Evolutionary conservation across 2,329 filamentous ascomycete genomes (phyloP).

Genomic region (Nigrospora osmanthi): DNA sequence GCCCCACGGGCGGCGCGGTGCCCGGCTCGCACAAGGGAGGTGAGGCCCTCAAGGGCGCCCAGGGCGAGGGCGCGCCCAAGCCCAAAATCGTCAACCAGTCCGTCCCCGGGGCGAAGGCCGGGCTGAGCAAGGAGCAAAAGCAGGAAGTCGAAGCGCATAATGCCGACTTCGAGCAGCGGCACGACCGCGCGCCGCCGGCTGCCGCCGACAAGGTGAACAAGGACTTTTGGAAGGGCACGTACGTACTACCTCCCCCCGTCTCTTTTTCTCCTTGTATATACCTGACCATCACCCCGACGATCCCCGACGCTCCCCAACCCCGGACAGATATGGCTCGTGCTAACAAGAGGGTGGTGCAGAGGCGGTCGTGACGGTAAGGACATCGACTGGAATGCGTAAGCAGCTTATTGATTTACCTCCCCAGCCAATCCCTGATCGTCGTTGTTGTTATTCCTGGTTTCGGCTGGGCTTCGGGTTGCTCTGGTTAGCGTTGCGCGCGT

Average conservation of each 20-base stretch:
- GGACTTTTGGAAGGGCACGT: slow-evolving; percentile 22
- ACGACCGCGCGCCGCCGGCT: slow-evolving; percentile 35
- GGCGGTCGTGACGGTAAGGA: background rate
- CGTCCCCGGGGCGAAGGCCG: slow-evolving; percentile 25
- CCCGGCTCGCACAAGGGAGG: slow-evolving; percentile 19
- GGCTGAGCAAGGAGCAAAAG: slow-evolving; percentile 42
- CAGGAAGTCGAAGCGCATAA: slow-evolving; percentile 53
- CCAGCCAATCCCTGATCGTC: too few species aligned
- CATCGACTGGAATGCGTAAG: slow-evolving; percentile 1
- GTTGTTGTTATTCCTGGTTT: too few species aligned
- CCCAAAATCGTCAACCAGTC: slow-evolving; percentile 46
- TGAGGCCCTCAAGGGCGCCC: slow-evolving; percentile 22
- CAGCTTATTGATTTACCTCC: too few species aligned
- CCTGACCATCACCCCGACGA: too few species aligned
- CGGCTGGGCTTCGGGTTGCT: too few species aligned
- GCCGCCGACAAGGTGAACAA: slow-evolving; percentile 44
- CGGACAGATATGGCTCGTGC: background rate
- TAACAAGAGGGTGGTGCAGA: background rate
- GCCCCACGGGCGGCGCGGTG: slow-evolving; percentile 18
- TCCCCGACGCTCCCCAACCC: background rate
- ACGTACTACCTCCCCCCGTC: too few species aligned
- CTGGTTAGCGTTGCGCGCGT: too few species aligned
- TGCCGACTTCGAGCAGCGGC: slow-evolving; percentile 44
- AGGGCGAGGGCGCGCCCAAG: slow-evolving; percentile 24
- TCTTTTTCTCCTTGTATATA: too few species aligned